Evolutionary conservation across 1,139 yeast genomes (phyloP), one percentile per base, ranked within the genome.

Genomic region (Kodamaea ohmeri): DNA sequence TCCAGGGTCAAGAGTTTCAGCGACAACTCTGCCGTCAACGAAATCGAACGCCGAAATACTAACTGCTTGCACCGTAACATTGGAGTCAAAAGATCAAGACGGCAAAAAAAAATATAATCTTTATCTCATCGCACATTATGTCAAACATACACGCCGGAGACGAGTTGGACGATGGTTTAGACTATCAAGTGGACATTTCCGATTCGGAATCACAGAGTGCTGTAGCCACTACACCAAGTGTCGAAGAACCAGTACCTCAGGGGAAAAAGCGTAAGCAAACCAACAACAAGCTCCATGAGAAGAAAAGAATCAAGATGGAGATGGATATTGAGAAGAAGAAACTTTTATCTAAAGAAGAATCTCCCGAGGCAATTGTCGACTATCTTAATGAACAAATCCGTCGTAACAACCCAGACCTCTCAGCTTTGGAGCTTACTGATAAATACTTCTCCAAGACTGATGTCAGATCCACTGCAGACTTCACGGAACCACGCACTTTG

Each of bases 161-260:
- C 52, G 88, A 80, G 43, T 63, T 83, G 35, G 85, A 81, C 38
- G 90, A 83, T 54, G 87, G 85, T 2, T 67, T 83, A 32, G 82
- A 66, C 12, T 80, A 80, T 52, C 67, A 67, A 1, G 66, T 73
- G 21, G 81, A 71, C 16, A 57, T 63, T 34, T 45, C 55, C 4
- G 53, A 44, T 20, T 22, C 40, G 3, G 49, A 44, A 25, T 53
- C 47, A 35, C 46, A 40, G 36, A 50, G 37, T 6, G 42, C 11
- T 2, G 38, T 24, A 13, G 39, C 46, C 28, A 40, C 46, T 37
- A 13, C 14, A 21, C 25, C 15, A 21, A 20, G 8, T 14, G 34
- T 14, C 9, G 32, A 34, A 11, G 42, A 28, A 15, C 36, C 43
- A 22, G 52, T 49, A 37, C 39, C 47, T 30, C 49, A 49, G 37